Percentiles rank a stretch among this genome's conserved stretches.
phyloP scores from a whole-genome alignment of 2,329 filamentous ascomycete species.

The Aspergillus sp. region DNA sequence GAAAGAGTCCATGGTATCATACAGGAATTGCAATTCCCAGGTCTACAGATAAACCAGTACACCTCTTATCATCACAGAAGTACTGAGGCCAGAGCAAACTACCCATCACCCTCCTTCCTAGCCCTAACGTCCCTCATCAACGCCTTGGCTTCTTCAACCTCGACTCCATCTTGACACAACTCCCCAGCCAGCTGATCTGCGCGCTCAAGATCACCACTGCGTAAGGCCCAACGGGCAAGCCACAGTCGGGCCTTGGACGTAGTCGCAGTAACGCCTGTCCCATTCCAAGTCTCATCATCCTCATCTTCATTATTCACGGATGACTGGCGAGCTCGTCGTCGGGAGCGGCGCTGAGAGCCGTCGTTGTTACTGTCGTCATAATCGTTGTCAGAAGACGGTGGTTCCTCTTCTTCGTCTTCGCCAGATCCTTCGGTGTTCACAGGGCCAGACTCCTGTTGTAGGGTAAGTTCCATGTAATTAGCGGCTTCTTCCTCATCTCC shows the following conservation, averaged over 20 bases:
- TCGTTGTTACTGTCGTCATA: conserved; percentile 24
- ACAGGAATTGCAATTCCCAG: neutral
- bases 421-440: conserved; percentile 17
- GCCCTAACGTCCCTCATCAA: conserved; percentile 79
- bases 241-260: conserved; percentile 91
- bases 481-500: conserved; percentile 71
- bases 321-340: conserved; percentile 19
- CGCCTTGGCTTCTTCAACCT: conserved; percentile 94
- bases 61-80: neutral
- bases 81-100: neutral
- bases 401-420: conserved; percentile 25
- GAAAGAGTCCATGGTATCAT: neutral
- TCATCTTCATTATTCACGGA: conserved; percentile 30
- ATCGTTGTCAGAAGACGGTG: conserved; percentile 25
- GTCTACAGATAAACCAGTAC: neutral
- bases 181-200: conserved; percentile 79
- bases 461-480: conserved; percentile 89
- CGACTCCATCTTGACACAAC: conserved; percentile 88
- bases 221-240: conserved; percentile 77
- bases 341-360: conserved; percentile 40
- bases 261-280: conserved; percentile 79
- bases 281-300: conserved; percentile 35
- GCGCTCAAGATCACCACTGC: conserved; percentile 62
- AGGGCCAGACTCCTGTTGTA: conserved; percentile 80
- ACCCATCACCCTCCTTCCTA: conserved; percentile 49